These are phyloP conservation scores for Pleurotus sapidus DNA, from an alignment of 768 basidiomycete species.

Conservation along the genomic window DNA sequence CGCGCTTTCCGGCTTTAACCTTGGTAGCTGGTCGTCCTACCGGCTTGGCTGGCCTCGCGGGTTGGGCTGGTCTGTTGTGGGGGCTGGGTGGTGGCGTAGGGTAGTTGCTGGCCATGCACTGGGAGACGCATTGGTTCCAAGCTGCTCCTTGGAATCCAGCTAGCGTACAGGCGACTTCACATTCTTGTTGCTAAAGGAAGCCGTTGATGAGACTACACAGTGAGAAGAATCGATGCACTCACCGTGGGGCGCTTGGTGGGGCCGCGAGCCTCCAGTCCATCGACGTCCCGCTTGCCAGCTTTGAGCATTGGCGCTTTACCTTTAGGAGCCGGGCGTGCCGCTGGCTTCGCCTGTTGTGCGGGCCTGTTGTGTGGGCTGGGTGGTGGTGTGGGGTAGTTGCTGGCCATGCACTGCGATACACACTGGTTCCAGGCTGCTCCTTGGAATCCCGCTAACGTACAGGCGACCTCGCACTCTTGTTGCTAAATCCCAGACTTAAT, in stretches of 20 bases:
- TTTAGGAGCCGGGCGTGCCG: neutral
- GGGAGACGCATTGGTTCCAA: neutral
- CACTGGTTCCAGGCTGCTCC: neutral
- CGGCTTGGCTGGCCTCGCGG: neutral
- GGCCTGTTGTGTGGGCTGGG: neutral
- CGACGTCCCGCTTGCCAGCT: too few relatives aligned
- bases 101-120: slow-evolving; percentile 2
- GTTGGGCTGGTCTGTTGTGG: neutral
- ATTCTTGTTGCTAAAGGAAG: slow-evolving; percentile 7
- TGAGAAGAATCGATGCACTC: neutral
- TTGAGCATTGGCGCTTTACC: neutral
- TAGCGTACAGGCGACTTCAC: slow-evolving; percentile 1
- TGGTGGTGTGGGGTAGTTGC: slow-evolving; percentile 1
- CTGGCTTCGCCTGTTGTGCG: too few relatives aligned
- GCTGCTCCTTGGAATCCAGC: neutral
- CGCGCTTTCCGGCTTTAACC: too few relatives aligned
- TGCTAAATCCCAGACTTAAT: too few relatives aligned
- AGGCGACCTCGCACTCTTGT: slow-evolving; percentile 6
- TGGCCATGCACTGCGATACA: neutral
- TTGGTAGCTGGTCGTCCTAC: too few relatives aligned
- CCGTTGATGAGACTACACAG: neutral
- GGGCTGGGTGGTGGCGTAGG: neutral
- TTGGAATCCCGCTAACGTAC: neutral
- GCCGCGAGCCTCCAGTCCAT: neutral
- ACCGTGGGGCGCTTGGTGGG: neutral